A percentile compares a stretch with the other conserved stretches of the same genome.
Evolutionary conservation across 2,329 filamentous ascomycete species (phyloP).

Genomic region (Fusarium torreyae): DNA sequence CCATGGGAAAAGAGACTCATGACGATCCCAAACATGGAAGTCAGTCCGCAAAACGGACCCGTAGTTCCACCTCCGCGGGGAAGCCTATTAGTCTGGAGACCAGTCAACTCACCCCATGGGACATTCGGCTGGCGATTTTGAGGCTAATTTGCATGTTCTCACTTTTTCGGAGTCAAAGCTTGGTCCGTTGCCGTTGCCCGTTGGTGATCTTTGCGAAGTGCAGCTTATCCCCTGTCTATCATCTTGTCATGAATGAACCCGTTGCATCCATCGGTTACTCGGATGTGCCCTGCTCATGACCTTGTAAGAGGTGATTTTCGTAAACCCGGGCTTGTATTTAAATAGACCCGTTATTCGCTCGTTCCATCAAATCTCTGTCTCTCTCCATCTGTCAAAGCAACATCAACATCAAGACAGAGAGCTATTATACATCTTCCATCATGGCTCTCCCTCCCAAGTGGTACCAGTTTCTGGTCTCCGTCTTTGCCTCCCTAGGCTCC

Average conservation of each 20-base stretch:
- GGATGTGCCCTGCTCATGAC: too few species aligned
- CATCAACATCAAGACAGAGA: too few species aligned
- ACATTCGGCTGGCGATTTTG: not conserved
- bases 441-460: constrained; percentile 63
- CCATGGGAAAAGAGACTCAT: constrained; percentile 10
- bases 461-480: constrained; percentile 65
- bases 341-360: constrained; percentile 17
- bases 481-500: constrained; percentile 33
- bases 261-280: too few species aligned
- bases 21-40: constrained; percentile 22
- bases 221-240: too few species aligned
- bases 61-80: constrained; percentile 19
- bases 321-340: constrained; percentile 6
- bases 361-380: not conserved
- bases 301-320: too few species aligned
- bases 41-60: constrained; percentile 8
- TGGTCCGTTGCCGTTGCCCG: too few species aligned
- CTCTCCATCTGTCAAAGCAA: not conserved
- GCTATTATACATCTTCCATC: constrained; percentile 12
- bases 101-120: constrained; percentile 15
- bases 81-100: constrained; percentile 6
- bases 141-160: not conserved
- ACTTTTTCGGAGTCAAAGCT: too few species aligned
- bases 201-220: too few species aligned
- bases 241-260: too few species aligned